Base-by-base conservation (phyloP, 305 asterid genomes). In the Rubia tinctorum region DNA sequence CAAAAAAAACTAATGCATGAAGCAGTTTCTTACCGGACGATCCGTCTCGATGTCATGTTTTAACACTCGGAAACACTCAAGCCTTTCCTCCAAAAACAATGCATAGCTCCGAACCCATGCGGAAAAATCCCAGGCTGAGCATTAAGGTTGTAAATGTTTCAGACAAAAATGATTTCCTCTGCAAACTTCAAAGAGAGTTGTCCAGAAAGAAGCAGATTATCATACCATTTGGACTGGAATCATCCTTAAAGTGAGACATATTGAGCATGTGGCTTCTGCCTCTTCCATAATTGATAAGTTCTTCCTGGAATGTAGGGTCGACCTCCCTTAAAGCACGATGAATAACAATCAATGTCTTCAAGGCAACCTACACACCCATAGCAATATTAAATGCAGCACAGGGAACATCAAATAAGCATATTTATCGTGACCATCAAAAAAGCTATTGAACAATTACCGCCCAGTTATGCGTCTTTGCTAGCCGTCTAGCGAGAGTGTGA, bases 291-390 rank as follows among this genome's bases (percentile, higher is more conserved):
- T 92, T 93, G 76, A 86, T 81, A 77, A 95, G 83, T 80, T 89
- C 98, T 83, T 95, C 99, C 76, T 91, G 98, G 88, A 95, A 95
- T 30, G 97, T 89, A 59, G 96, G 96, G 82, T 95, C 98, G 49
- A 93, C 99, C 83, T 95, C 99, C 78, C 97, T 81, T 66, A 95
- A 78, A 62, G 99, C 99, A 77, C 99, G 98, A 86, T 95, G 99
- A 78, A 95, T 90, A 69, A 95, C 95, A 42, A 93, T 82, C 85
- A 93, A 85, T 22, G 97, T 91, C 89, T 95, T 95, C 86, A 93
- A 79, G 66, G 99, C 99, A 80, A 95, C 99, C 99, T 95, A 76
- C 47, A 66, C 63, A 77, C 59, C 40, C 53, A 60, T 25, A 71
- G 66, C 37, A 58, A 58, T 66, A 51, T 27, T 25, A 4, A 39